These are phyloP conservation scores for Stellera chamaejasme DNA, from an alignment of 345 rosid genomes.

Conservation along the genomic window DNA sequence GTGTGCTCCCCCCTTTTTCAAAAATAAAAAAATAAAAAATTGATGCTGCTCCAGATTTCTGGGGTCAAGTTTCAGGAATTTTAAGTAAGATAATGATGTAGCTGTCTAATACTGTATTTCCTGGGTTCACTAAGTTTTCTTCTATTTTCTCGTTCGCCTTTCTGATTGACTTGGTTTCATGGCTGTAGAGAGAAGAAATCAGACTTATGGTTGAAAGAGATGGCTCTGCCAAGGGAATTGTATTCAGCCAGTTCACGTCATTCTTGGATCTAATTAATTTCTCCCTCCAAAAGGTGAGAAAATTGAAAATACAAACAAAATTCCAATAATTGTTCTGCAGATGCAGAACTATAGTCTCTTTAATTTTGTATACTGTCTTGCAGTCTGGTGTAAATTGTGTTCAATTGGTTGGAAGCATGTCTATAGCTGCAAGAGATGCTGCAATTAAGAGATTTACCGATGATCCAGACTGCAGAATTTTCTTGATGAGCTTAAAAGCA, in stretches of 20 bases:
- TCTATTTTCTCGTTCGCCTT: not conserved
- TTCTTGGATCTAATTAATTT: slow-evolving; percentile 87
- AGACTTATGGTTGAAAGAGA: slow-evolving; percentile 91
- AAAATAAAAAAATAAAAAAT: too few species aligned
- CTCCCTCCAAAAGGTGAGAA: slow-evolving; percentile 68
- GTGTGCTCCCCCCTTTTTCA: too few species aligned
- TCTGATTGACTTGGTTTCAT: slow-evolving; percentile 12
- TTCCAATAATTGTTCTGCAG: not conserved
- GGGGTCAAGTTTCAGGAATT: too few species aligned
- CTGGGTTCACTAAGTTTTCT: slow-evolving; percentile 1
- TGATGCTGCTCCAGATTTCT: too few species aligned
- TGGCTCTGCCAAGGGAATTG: slow-evolving; percentile 95
- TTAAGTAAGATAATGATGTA: not conserved
- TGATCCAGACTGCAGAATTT: slow-evolving; percentile 85
- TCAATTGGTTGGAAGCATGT: slow-evolving; percentile 89
- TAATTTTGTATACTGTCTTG: slow-evolving; percentile 12
- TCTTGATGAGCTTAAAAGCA: slow-evolving; percentile 90
- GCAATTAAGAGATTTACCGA: slow-evolving; percentile 80
- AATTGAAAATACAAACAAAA: not conserved
- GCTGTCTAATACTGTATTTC: not conserved
- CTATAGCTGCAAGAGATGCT: slow-evolving; percentile 65
- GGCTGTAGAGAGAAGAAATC: slow-evolving; percentile 85
- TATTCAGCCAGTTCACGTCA: slow-evolving; percentile 96
- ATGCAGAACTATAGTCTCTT: slow-evolving; percentile 2
- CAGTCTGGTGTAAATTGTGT: slow-evolving; percentile 81